Percentiles rank a stretch among this genome's conserved stretches.
These are phyloP conservation scores for Trametes polyzona DNA, from an alignment of 1,284 basidiomycete genomes.

Conservation along the genomic window DNA sequence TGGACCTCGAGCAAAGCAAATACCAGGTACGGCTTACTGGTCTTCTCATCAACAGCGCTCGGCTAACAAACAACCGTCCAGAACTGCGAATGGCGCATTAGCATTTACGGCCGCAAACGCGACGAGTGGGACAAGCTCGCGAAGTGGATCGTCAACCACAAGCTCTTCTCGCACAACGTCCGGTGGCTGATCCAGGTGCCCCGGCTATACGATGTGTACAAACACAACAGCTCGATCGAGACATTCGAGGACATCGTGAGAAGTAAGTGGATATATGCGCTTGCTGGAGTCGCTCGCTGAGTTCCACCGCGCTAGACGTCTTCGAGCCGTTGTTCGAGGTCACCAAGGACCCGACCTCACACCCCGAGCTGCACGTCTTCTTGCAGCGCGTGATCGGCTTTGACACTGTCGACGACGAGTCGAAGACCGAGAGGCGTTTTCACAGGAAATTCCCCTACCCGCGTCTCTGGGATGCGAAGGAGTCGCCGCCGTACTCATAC, in stretches of 20 bases:
- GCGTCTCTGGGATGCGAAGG: constrained; percentile 85
- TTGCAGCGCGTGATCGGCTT: constrained; percentile 96
- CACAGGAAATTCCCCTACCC: constrained; percentile 98
- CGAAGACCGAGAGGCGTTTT: constrained; percentile 89
- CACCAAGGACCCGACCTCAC: constrained; percentile 86
- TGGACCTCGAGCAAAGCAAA: constrained; percentile 96
- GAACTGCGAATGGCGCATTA: constrained; percentile 98
- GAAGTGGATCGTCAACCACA: constrained; percentile 94
- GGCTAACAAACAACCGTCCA: constrained; percentile 6
- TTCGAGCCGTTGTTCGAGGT: constrained; percentile 97
- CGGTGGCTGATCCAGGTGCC: constrained; percentile 98
- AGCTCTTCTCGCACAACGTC: constrained; percentile 95
- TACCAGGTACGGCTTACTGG: constrained; percentile 72
- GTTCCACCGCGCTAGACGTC: constrained; percentile 61
- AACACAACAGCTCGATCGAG: constrained; percentile 81
- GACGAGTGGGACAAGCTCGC: constrained; percentile 99
- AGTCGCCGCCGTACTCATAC: constrained; percentile 95
- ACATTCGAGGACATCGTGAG: constrained; percentile 92
- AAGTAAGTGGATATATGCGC: constrained; percentile 62
- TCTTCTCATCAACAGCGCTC: no score
- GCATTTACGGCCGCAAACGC: constrained; percentile 84
- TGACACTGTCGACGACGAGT: constrained; percentile 98
- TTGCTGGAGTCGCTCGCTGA: not conserved
- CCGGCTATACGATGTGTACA: constrained; percentile 96
- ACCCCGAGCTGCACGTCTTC: constrained; percentile 96